These are phyloP conservation scores for Cyclostephanos invisitatus DNA, from an alignment of 108 stramenopile species.

Conservation along the genomic window DNA sequence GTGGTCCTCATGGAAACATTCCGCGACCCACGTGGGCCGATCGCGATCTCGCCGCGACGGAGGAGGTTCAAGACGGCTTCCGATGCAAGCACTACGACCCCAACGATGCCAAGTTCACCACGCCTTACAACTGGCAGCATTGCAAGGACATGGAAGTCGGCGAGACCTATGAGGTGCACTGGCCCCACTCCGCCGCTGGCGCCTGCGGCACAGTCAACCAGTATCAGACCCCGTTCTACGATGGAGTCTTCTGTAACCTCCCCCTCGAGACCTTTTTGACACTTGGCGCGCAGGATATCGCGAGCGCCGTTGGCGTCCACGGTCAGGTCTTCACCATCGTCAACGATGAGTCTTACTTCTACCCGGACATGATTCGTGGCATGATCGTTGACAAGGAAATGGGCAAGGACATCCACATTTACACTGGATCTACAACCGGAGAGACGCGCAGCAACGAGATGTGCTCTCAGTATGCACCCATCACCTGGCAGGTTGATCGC, in stretches of 20 bases:
- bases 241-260: constrained; percentile 57
- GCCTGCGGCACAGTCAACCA: constrained; percentile 49
- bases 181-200: constrained; percentile 54
- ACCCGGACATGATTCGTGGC: constrained; percentile 50
- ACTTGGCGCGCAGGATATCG: constrained; percentile 10
- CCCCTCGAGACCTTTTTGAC: constrained; percentile 10
- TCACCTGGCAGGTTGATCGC: constrained; percentile 80
- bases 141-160: constrained; percentile 51
- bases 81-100: constrained; percentile 41
- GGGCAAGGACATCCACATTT: constrained; percentile 58
- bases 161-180: constrained; percentile 56
- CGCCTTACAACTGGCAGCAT: constrained; percentile 43
- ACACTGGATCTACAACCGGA: constrained; percentile 77
- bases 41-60: constrained; percentile 13
- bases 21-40: constrained; percentile 29
- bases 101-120: constrained; percentile 32
- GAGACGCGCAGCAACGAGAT: constrained; percentile 47
- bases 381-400: constrained; percentile 44
- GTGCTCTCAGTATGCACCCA: constrained; percentile 64
- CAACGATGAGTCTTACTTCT: constrained; percentile 53
- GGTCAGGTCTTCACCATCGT: constrained; percentile 54
- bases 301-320: constrained; percentile 41
- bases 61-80: constrained; percentile 35
- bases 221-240: constrained; percentile 55
- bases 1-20: constrained; percentile 36